Conservation (phyloP, 805 yeast species). For the Cyberlindnera xishuangbannaensis region DNA sequence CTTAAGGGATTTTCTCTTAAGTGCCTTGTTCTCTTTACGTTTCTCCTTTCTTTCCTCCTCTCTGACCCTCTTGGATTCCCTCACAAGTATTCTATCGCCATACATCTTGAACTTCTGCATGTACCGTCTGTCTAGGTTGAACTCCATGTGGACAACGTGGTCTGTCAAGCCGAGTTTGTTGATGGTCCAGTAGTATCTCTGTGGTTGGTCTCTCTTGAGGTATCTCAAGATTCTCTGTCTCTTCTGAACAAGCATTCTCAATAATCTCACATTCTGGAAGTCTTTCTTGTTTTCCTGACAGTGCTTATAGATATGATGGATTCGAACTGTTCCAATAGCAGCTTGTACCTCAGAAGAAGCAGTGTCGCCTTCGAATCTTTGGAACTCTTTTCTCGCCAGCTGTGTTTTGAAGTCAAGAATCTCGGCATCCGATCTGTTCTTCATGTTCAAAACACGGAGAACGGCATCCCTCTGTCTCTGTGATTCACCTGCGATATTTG, state of each 20-base stretch:
- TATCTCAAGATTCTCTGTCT: constrained; percentile 82
- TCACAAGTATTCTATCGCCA: constrained; percentile 67
- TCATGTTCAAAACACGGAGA: constrained; percentile 64
- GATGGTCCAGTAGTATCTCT: constrained; percentile 79
- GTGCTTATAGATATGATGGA: constrained; percentile 73
- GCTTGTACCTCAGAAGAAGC: constrained; percentile 97
- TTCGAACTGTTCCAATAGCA: constrained; percentile 77
- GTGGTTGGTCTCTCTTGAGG: constrained; percentile 73
- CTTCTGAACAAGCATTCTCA: constrained; percentile 81
- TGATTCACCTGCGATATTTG: constrained; percentile 33
- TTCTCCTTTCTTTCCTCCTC: constrained; percentile 41
- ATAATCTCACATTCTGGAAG: constrained; percentile 55
- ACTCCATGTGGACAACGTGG: constrained; percentile 69
- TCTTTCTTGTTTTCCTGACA: constrained; percentile 68
- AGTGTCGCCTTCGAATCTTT: constrained; percentile 81
- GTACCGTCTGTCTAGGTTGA: constrained; percentile 71
- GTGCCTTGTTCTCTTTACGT: constrained; percentile 40
- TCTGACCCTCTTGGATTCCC: constrained; percentile 43
- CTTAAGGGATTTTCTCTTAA: constrained; percentile 23
- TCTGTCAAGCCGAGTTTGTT: constrained; percentile 86
- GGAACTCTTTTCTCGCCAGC: constrained; percentile 74
- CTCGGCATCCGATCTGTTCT: constrained; percentile 60
- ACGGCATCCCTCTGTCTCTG: constrained; percentile 63
- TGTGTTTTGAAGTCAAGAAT: constrained; percentile 49
- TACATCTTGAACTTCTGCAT: constrained; percentile 73